Percentiles rank a stretch among this genome's conserved stretches.
phyloP scores from a whole-genome alignment of 2,329 filamentous ascomycete species.

The Fusarium xylarioides region DNA sequence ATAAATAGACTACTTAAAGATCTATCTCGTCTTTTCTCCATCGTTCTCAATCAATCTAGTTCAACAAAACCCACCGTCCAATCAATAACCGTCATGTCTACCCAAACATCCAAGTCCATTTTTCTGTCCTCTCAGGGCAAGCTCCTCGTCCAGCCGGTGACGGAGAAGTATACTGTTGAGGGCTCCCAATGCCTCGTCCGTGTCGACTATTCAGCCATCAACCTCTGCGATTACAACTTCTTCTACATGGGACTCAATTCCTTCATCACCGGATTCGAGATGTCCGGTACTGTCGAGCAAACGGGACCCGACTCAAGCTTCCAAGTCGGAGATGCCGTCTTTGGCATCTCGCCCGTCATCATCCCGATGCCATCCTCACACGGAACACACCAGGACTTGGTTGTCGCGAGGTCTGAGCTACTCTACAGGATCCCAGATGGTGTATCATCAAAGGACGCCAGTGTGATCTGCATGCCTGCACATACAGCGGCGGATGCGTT shows the following conservation, averaged over 20 bases:
- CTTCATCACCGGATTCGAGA: not conserved
- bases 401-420: not conserved
- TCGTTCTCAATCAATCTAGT: not conserved
- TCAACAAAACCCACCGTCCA: not conserved
- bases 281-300: not conserved
- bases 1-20: not conserved
- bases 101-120: not conserved
- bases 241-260: not conserved
- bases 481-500: not conserved
- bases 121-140: not conserved
- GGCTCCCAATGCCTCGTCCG: not conserved
- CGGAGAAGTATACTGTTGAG: not conserved
- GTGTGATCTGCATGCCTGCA: not conserved
- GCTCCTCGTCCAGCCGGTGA: not conserved
- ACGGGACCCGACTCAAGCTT: not conserved
- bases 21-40: too few relatives aligned
- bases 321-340: not conserved
- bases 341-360: not conserved
- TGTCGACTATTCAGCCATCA: not conserved
- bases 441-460: not conserved
- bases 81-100: not conserved
- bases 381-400: not conserved
- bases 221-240: not conserved
- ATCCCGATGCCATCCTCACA: not conserved
- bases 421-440: not conserved